Conservation (phyloP, 2,329 filamentous ascomycete genomes). For the Beauveria varroae region DNA sequence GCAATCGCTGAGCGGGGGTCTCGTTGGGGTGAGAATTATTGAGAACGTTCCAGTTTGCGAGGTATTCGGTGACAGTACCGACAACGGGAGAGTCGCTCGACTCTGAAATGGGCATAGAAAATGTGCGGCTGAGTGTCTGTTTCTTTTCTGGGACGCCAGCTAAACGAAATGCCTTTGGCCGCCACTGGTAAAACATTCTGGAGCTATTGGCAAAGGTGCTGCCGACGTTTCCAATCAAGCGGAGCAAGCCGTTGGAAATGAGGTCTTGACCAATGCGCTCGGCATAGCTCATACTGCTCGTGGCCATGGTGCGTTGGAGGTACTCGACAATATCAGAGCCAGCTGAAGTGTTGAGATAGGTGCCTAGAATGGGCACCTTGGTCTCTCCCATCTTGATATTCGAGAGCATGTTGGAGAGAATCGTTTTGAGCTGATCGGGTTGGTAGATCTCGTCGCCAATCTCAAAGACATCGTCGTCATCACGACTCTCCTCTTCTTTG, state of each 20-base stretch:
- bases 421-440: slow-evolving; percentile 83
- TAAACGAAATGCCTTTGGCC: slow-evolving; percentile 80
- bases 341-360: slow-evolving; percentile 85
- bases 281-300: slow-evolving; percentile 78
- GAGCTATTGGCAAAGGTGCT: slow-evolving; percentile 96
- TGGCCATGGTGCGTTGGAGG: slow-evolving; percentile 79
- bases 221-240: slow-evolving; percentile 88
- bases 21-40: slow-evolving; percentile 83
- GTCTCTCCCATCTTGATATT: slow-evolving; percentile 82
- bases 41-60: slow-evolving; percentile 87
- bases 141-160: slow-evolving; percentile 88
- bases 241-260: slow-evolving; percentile 75
- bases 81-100: slow-evolving; percentile 68
- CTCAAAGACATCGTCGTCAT: slow-evolving; percentile 81
- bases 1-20: slow-evolving; percentile 76
- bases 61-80: slow-evolving; percentile 77
- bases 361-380: slow-evolving; percentile 92
- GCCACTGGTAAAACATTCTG: slow-evolving; percentile 96
- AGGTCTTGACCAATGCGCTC: slow-evolving; percentile 94
- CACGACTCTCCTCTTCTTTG: slow-evolving; percentile 51
- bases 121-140: slow-evolving; percentile 61
- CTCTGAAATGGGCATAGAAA: slow-evolving; percentile 58
- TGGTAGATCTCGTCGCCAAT: slow-evolving; percentile 84
- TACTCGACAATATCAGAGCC: slow-evolving; percentile 95
- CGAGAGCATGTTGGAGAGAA: slow-evolving; percentile 77